Base-by-base conservation (phyloP, 768 basidiomycete genomes). In the Suillus americanus region DNA sequence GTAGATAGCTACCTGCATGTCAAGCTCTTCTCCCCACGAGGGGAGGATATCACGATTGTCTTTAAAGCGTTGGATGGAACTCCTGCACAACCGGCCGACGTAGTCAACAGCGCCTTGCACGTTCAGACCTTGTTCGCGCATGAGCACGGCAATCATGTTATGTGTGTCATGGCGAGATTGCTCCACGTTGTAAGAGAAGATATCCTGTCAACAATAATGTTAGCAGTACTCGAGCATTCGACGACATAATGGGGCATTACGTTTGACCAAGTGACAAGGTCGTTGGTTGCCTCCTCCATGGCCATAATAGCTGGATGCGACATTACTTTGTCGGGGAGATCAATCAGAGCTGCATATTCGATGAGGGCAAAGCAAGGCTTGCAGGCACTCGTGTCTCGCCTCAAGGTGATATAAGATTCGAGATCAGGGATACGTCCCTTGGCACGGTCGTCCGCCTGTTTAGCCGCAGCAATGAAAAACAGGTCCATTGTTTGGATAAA, bases 141-240 rank as follows among this genome's bases (percentile, higher is more conserved):
- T 90, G 66, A 90, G 80, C 60, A 91, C 86, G n/a, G 81, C 78
- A 62, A 92, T 82, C 82, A 91, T 88, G 72, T 92, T 91, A 73
- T 89, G 86, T 20, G 85, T 86, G 66, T 89, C 87, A 12, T 82
- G 83, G 16, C 86, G 83, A 3, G 89, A 83, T 73, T 91, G 90
- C 70, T 91, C 90, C 51, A 86, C 84, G 65, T 91, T 90, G 74
- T 89, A 92, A 1, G 89, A 91, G 71, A 89, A 88, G 41, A 91
- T 87, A 66, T 91, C 90, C 89, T 90, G 2, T 5, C 6, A 18
- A 9, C 9, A 60, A 13, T 16, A 3, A 61, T 74, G 18, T 59
- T 10, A 59, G 38, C 38, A 30, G 10, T 67, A 50, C 25, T 10
- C 23, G 45, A 5, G n/a, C n/a, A 20, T 16, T 18, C 3, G 5